A percentile compares a stretch with the other conserved stretches of the same genome.
Evolutionary conservation across 352 stramenopile species (phyloP).

Genomic region (Globisporangium alternatum): DNA sequence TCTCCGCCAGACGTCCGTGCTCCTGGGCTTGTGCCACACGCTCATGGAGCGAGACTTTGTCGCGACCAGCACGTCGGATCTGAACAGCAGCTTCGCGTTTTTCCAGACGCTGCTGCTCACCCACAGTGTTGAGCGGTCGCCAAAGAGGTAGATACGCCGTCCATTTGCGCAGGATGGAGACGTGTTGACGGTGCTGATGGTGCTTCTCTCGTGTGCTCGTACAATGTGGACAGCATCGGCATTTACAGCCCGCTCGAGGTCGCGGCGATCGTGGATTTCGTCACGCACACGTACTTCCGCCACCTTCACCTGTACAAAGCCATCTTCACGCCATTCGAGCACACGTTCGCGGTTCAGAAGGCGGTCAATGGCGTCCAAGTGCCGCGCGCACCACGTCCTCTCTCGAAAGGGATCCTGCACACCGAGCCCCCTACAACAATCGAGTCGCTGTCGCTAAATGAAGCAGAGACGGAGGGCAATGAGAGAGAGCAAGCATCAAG

Average conservation of each 20-base stretch:
- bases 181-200: neutral
- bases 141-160: conserved; percentile 44
- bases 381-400: conserved; percentile 29
- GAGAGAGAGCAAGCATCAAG: neutral
- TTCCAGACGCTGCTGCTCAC: conserved; percentile 63
- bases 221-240: conserved; percentile 34
- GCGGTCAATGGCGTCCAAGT: conserved; percentile 44
- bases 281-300: conserved; percentile 77
- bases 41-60: conserved; percentile 64
- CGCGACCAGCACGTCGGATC: conserved; percentile 36
- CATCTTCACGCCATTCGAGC: conserved; percentile 68
- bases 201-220: too few species aligned
- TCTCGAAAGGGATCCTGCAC: conserved; percentile 44
- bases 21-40: conserved; percentile 64
- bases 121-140: conserved; percentile 67
- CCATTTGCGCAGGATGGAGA: neutral
- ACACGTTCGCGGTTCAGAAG: conserved; percentile 47
- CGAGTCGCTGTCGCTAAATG: neutral
- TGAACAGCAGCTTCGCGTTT: conserved; percentile 48
- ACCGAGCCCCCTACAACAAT: neutral
- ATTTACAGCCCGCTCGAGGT: conserved; percentile 60
- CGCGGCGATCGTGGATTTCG: conserved; percentile 58
- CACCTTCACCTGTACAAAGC: conserved; percentile 81
- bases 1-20: conserved; percentile 52
- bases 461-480: conserved; percentile 11